These are phyloP conservation scores for Xylariaceae sp. DNA, from an alignment of 2,329 filamentous ascomycete genomes.

Conservation along the genomic window DNA sequence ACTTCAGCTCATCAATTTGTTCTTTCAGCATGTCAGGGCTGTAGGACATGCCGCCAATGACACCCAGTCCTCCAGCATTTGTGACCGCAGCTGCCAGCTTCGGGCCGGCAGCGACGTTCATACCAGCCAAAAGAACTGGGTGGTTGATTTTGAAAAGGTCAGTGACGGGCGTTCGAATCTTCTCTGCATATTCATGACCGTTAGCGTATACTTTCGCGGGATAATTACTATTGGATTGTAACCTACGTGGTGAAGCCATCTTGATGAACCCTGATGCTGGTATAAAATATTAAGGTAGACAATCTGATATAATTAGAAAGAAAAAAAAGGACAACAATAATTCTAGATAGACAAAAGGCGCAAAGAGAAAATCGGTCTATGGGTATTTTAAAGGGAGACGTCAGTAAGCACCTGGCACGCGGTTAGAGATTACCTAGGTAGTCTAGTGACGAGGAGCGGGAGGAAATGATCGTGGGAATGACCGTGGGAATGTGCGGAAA, in stretches of 20 bases:
- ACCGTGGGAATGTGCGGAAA: constrained; percentile 1
- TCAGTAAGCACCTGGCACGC: too few species aligned
- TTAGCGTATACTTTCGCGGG: constrained; percentile 20
- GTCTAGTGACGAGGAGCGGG: background rate
- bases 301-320: background rate
- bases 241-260: constrained; percentile 40
- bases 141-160: constrained; percentile 99
- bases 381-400: too few species aligned
- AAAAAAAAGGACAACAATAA: background rate
- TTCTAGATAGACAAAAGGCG: too few species aligned
- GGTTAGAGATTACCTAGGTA: background rate
- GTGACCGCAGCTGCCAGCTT: constrained; percentile 96
- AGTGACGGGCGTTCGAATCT: constrained; percentile 88
- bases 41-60: constrained; percentile 94
- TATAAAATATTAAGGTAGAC: background rate
- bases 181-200: constrained; percentile 56
- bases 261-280: constrained; percentile 20
- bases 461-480: background rate
- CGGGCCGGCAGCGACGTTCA: constrained; percentile 98
- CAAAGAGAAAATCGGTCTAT: too few species aligned
- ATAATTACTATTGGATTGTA: constrained; percentile 1
- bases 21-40: constrained; percentile 96
- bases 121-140: constrained; percentile 91
- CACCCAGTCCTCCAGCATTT: constrained; percentile 93
- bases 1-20: constrained; percentile 93